Evolutionary conservation across 768 basidiomycete species (phyloP).

Genomic region (Calvatia gigantea): DNA sequence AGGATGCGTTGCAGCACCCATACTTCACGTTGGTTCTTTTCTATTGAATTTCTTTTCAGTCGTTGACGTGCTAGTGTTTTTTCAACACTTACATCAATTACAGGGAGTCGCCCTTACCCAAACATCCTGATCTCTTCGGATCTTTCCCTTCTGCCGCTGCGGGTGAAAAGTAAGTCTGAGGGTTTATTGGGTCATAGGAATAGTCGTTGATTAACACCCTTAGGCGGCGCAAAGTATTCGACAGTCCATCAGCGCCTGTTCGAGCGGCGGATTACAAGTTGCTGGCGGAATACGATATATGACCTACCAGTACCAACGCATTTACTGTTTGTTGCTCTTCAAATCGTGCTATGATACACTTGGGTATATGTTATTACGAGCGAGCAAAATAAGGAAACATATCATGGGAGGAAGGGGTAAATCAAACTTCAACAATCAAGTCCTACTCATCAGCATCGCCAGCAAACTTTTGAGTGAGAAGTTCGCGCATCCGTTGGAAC

Average conservation of each 20-base stretch:
- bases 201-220: constrained; percentile 12
- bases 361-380: background rate
- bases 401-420: background rate
- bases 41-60: background rate
- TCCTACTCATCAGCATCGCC: constrained; percentile 22
- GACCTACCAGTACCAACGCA: constrained; percentile 18
- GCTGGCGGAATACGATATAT: constrained; percentile 58
- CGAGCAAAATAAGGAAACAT: background rate
- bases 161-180: constrained; percentile 77
- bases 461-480: constrained; percentile 35
- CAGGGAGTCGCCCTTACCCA: constrained; percentile 92
- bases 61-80: background rate
- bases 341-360: background rate
- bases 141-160: constrained; percentile 96
- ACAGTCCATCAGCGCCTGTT: constrained; percentile 78
- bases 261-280: constrained; percentile 67
- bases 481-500: constrained; percentile 66
- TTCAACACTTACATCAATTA: constrained; percentile 1
- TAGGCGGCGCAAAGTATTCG: constrained; percentile 75
- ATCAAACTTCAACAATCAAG: background rate
- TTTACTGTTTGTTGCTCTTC: background rate
- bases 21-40: constrained; percentile 73
- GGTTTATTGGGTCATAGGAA: too few relatives aligned
- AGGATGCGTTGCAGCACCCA: constrained; percentile 85
- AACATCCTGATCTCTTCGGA: constrained; percentile 93